Percentiles rank a stretch among this genome's conserved stretches.
These are phyloP conservation scores for Chaetomium sp. DNA, from an alignment of 2,329 filamentous ascomycete species.

Conservation along the genomic window DNA sequence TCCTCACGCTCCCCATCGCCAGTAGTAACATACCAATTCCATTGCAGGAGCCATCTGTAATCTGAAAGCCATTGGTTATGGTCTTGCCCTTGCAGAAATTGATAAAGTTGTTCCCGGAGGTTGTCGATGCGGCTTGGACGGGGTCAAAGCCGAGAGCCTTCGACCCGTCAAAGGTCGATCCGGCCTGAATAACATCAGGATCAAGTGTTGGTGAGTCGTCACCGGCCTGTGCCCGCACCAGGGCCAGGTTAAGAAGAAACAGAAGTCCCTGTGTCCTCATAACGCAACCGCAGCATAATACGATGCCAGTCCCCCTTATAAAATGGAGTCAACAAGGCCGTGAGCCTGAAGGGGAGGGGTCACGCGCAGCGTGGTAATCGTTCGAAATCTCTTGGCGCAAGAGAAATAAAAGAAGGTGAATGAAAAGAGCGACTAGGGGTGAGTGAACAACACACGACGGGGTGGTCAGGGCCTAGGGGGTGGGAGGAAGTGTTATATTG, in stretches of 20 bases:
- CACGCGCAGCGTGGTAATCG: neutral
- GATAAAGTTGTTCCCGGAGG: constrained; percentile 50
- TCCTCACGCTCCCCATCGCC: neutral
- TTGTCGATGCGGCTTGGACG: constrained; percentile 26
- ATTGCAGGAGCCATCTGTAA: constrained; percentile 55
- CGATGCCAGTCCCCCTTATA: too few relatives aligned
- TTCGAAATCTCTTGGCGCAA: too few relatives aligned
- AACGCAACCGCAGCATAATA: constrained; percentile 11
- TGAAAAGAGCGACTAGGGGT: neutral
- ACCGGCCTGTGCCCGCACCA: constrained; percentile 23
- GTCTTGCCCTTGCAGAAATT: constrained; percentile 52
- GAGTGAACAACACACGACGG: neutral
- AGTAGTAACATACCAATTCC: constrained; percentile 43
- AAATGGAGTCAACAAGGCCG: too few relatives aligned
- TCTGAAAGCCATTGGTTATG: constrained; percentile 55
- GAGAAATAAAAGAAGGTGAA: neutral
- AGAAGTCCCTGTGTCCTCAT: constrained; percentile 28
- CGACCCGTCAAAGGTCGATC: constrained; percentile 31
- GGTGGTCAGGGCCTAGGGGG: neutral
- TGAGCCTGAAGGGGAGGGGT: neutral
- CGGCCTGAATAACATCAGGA: constrained; percentile 27
- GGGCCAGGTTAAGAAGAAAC: constrained; percentile 24
- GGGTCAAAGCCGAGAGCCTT: constrained; percentile 27
- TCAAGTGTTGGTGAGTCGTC: constrained; percentile 14
- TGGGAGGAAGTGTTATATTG: neutral